Conservation (phyloP, 2,329 filamentous ascomycete genomes). For the Pseudogymnoascus sp. region DNA sequence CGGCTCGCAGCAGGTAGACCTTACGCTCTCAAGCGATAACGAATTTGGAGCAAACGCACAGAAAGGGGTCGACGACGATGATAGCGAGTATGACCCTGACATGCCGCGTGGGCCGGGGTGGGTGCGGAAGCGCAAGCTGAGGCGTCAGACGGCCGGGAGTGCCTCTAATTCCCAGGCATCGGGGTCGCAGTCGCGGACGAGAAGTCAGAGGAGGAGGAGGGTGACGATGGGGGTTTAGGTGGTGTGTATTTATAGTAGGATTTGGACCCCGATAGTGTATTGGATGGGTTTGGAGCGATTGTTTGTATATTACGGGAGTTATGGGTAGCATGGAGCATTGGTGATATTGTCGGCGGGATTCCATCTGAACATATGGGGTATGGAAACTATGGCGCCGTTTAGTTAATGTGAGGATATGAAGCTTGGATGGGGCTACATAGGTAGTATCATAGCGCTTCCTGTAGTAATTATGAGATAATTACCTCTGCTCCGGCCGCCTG, state of each 20-base stretch:
- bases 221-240: constrained; percentile 18
- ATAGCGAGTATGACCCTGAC: constrained; percentile 15
- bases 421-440: not conserved
- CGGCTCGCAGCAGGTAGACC: constrained; percentile 32
- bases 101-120: constrained; percentile 8
- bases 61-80: constrained; percentile 16
- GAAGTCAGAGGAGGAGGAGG: constrained; percentile 15
- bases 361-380: not conserved
- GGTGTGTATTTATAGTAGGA: constrained; percentile 28
- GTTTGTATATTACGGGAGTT: not conserved
- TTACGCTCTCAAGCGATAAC: constrained; percentile 23
- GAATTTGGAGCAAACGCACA: constrained; percentile 12
- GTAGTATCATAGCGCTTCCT: not conserved
- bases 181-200: constrained; percentile 23
- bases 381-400: not conserved
- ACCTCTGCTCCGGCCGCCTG: not conserved
- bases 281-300: not conserved
- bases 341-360: not conserved
- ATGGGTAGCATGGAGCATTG: not conserved
- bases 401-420: not conserved
- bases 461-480: not conserved
- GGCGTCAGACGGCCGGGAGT: constrained; percentile 19
- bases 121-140: constrained; percentile 16
- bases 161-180: constrained; percentile 19
- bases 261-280: not conserved